Percentiles rank a stretch among this genome's conserved stretches.
phyloP scores from a whole-genome alignment of 2,329 filamentous ascomycete genomes.

The Scorias spongiosa region DNA sequence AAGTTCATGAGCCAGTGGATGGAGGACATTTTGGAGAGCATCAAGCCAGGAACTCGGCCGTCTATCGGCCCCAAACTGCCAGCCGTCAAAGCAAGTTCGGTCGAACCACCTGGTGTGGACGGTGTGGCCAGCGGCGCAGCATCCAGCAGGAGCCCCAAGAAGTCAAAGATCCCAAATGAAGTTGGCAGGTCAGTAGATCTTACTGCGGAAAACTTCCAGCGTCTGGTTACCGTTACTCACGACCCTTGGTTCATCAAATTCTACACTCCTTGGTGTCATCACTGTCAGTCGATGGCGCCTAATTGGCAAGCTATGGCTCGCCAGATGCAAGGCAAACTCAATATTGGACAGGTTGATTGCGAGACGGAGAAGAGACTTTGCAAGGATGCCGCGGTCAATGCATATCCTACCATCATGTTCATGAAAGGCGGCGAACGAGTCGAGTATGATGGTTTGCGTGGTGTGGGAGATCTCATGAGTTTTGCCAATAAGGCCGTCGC shows the following conservation, averaged over 20 bases:
- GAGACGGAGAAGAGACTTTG: constrained; percentile 75
- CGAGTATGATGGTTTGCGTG: constrained; percentile 84
- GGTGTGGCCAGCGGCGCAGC: constrained; percentile 10
- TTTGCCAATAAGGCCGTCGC: constrained; percentile 80
- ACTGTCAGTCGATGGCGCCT: constrained; percentile 85
- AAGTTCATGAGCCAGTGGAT: constrained; percentile 51
- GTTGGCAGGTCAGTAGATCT: constrained; percentile 61
- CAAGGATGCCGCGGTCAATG: constrained; percentile 68
- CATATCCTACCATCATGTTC: constrained; percentile 82
- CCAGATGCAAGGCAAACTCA: constrained; percentile 78
- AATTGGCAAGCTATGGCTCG: constrained; percentile 82
- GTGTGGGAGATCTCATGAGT: constrained; percentile 73
- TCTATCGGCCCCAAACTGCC: constrained; percentile 52
- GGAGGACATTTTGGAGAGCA: constrained; percentile 60
- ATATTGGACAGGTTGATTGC: constrained; percentile 93
- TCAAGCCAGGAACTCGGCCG: constrained; percentile 67
- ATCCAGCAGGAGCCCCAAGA: constrained; percentile 7
- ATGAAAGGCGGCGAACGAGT: constrained; percentile 84
- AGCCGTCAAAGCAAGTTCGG: constrained; percentile 33
- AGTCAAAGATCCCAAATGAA: constrained; percentile 47
- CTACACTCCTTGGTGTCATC: constrained; percentile 92
- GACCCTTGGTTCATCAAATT: constrained; percentile 99
- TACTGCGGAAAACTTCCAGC: constrained; percentile 73
- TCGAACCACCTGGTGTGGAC: constrained; percentile 20
- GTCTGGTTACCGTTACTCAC: constrained; percentile 66